Base-by-base conservation (phyloP, 257 asterid genomes). In the Gentiana dahurica region DNA sequence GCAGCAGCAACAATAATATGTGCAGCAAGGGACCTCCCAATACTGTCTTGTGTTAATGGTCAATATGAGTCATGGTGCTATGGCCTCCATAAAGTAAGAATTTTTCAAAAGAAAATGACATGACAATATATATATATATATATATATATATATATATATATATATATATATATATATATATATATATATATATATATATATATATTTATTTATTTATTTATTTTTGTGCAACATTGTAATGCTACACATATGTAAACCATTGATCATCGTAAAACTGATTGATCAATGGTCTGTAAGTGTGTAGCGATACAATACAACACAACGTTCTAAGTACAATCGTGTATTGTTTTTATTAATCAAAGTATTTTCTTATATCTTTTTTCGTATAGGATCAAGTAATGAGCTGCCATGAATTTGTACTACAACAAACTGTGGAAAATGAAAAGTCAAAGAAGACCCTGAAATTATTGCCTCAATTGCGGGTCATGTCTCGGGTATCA, bases 41-140 rank as follows among this genome's bases (percentile, higher is more conserved):
- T 73, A 37, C 82, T 86, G 81, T 78, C 88, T 65, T 65, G 73
- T 62, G 75, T 86, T 13, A 84, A 79, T 53, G 81, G 83, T 63
- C 85, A 86, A 61, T 86, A 83, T 54, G 91, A 83, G 55, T 80
- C 93, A 60, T 92, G 99, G 99, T 80, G 87, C 50, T 74, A 73
- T 66, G 95, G 99, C 54, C 95, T 92, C 50, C 79, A 60, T 65
- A 81, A 75, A 62, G 99, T 92, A 77, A 65, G 58, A 70, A 53
- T 8, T 4, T 38, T 35, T 57, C 2, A 11, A 12, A 24, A 39
- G 24, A 24, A 24, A 24, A 24, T 24, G 24, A 24, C 24, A 24
- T 24, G 24, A 24, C 24, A 24, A 24, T 24, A 24, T 0, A 24
- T 24, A 24, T 24, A 24, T 24, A 24, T 24, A 24, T 24, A 24